Conservation (phyloP, 768 basidiomycete species). For the Cystoderma amianthinum region DNA sequence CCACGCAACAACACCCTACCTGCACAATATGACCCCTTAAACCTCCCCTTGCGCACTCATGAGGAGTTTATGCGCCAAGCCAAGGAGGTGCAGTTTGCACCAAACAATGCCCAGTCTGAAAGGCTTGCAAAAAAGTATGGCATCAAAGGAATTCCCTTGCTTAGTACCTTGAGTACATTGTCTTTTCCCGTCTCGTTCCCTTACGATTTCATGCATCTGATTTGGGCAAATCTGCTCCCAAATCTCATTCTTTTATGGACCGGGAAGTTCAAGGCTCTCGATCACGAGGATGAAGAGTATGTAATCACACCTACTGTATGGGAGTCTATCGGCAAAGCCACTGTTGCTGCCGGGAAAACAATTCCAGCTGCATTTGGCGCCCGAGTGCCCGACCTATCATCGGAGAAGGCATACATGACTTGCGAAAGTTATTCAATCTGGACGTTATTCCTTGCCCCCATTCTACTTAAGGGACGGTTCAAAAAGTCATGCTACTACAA, state of each 20-base stretch:
- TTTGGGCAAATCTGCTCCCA: slow-evolving; percentile 34
- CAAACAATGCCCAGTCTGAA: slow-evolving; percentile 10
- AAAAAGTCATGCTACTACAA: neutral
- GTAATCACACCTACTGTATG: slow-evolving; percentile 21
- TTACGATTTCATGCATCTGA: slow-evolving; percentile 43
- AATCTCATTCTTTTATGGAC: slow-evolving; percentile 36
- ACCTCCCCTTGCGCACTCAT: slow-evolving; percentile 28
- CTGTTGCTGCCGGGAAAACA: slow-evolving; percentile 19
- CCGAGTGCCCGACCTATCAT: slow-evolving; percentile 19
- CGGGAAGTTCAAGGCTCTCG: slow-evolving; percentile 31
- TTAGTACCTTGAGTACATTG: slow-evolving; percentile 21
- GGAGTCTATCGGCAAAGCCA: slow-evolving; percentile 30
- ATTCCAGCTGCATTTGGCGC: slow-evolving; percentile 32
- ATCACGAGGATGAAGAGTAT: slow-evolving; percentile 21
- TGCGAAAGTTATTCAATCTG: slow-evolving; percentile 1
- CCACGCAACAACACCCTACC: neutral
- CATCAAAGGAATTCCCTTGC: slow-evolving; percentile 23
- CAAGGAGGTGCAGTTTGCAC: slow-evolving; percentile 13
- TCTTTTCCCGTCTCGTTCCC: slow-evolving; percentile 32
- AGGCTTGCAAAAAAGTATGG: slow-evolving; percentile 19
- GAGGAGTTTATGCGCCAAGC: slow-evolving; percentile 16
- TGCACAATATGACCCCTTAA: slow-evolving; percentile 13
- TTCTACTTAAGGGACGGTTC: neutral
- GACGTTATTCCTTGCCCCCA: slow-evolving; percentile 3
- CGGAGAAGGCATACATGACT: slow-evolving; percentile 1